Evolutionary conservation across 148 eudicot species (phyloP).

Genomic region (Amaranthus cruentus): DNA sequence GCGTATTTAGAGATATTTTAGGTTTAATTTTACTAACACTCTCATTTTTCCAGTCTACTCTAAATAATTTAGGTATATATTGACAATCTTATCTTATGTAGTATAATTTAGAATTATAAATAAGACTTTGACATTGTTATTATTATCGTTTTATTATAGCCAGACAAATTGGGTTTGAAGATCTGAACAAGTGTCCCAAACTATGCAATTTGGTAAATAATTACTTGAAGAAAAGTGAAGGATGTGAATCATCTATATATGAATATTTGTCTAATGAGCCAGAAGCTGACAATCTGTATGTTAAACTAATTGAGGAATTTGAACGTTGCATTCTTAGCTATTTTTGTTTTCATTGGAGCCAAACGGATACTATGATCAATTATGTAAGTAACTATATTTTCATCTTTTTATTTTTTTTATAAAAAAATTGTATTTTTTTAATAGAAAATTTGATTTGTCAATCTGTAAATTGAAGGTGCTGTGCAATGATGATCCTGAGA

Average conservation of each 20-base stretch:
- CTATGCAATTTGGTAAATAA: constrained; percentile 56
- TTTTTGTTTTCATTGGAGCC: constrained; percentile 77
- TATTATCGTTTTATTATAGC: constrained; percentile 33
- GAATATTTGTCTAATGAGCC: constrained; percentile 49
- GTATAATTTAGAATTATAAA: no score
- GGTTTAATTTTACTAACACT: no score
- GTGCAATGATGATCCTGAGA: constrained; percentile 48
- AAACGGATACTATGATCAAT: constrained; percentile 49
- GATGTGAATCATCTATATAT: constrained; percentile 45
- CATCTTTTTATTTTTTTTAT: neutral
- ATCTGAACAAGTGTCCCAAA: constrained; percentile 57
- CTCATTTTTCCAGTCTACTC: no score
- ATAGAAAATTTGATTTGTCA: neutral
- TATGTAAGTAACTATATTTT: constrained; percentile 37
- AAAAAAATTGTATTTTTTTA: no score
- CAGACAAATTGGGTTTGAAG: constrained; percentile 76
- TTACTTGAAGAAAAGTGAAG: constrained; percentile 53
- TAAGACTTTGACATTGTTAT: no score
- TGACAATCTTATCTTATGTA: no score
- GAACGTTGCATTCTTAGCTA: constrained; percentile 80
- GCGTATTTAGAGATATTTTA: no score
- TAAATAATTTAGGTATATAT: no score
- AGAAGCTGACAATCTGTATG: constrained; percentile 47
- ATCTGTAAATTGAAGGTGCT: constrained; percentile 40
- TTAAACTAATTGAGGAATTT: constrained; percentile 71